Evolutionary conservation across 495 filamentous ascomycete species (phyloP).

Genomic region (Neohortaea acidophila): DNA sequence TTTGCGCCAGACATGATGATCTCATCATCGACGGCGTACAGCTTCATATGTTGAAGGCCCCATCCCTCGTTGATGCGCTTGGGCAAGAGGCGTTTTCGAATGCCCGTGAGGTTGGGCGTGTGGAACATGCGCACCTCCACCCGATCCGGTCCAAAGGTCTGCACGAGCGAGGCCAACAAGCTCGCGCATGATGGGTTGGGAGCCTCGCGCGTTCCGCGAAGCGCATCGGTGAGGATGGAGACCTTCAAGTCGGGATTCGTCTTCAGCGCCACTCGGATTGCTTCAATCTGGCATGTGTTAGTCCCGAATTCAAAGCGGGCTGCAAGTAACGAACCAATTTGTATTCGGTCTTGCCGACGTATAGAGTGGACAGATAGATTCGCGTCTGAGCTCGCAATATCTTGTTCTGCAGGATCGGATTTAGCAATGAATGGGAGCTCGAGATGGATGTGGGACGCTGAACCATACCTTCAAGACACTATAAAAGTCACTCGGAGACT

Average conservation of each 20-base stretch:
- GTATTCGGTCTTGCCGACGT: conserved; percentile 87
- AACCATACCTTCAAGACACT: conserved; percentile 60
- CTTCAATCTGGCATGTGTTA: conserved; percentile 43
- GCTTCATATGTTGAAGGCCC: conserved; percentile 98
- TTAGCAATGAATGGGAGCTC: conserved; percentile 2
- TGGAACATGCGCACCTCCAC: conserved; percentile 96
- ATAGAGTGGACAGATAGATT: conserved; percentile 86
- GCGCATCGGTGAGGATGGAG: conserved; percentile 82
- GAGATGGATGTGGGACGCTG: not conserved
- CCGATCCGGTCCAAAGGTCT: conserved; percentile 68
- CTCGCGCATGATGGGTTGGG: conserved; percentile 83
- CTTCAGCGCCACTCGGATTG: conserved; percentile 57
- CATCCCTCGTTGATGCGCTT: conserved; percentile 92
- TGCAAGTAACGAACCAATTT: conserved; percentile 46
- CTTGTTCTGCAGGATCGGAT: conserved; percentile 39
- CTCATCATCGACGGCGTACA: conserved; percentile 92
- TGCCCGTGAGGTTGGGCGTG: conserved; percentile 83
- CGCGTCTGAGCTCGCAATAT: conserved; percentile 62
- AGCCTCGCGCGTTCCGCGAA: conserved; percentile 82
- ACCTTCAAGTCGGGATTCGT: conserved; percentile 63
- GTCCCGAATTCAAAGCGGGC: conserved; percentile 5
- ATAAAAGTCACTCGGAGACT: conserved; percentile 73
- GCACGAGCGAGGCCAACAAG: conserved; percentile 62
- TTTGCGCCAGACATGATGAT: conserved; percentile 93
- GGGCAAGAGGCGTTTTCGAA: conserved; percentile 69